Base-by-base conservation (phyloP, 1,284 basidiomycete species). In the Pseudozyma pruni region DNA sequence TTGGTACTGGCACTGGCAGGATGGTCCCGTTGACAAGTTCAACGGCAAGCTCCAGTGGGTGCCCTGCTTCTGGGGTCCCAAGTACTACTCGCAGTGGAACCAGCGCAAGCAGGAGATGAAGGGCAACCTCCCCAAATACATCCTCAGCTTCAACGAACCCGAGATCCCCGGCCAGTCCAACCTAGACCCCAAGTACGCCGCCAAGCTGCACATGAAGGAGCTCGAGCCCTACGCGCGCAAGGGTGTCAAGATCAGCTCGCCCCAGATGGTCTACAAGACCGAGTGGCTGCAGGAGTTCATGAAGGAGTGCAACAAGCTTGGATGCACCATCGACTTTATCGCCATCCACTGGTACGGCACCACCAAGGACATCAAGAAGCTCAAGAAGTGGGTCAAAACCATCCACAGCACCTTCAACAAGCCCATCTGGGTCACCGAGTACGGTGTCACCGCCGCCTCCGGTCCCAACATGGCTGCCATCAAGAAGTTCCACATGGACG, bases 291-390 rank as follows among this genome's bases (percentile, higher is more conserved):
- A 64, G 47, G 46, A 61, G 34, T 80, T 82, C 53, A 74, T 80
- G 70, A 47, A 75, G 27, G 57, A 73, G 43, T 75, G 80, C 69
- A 48, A 77, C 42, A 58, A 63, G 43, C 50, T 64, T 38, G 78
- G 78, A 34, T 77, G 72, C 62, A 71, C 74, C 31, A 56, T 75
- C 39, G 74, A 78, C 55, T 79, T 81, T 23, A 72, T 78, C n/a
- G 80, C 80, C 27, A 55, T 81, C 46, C 80, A 81, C 74, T 81
- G 78, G 76, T 81, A 81, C 71, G 79, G 79, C 34, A 64, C 74
- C 34, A 62, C 44, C 37, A 38, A 54, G n/a, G 76, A 81, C 62
- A 52, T 78, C 33, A 59, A 41, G 32, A 41, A 54, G 6, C 61
- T 81, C 42, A 76, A 76, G 43, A 55, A 53, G 37, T 81, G 72